These are phyloP conservation scores for Alternaria sp. DNA, from an alignment of 2,329 filamentous ascomycete species.

Conservation along the genomic window DNA sequence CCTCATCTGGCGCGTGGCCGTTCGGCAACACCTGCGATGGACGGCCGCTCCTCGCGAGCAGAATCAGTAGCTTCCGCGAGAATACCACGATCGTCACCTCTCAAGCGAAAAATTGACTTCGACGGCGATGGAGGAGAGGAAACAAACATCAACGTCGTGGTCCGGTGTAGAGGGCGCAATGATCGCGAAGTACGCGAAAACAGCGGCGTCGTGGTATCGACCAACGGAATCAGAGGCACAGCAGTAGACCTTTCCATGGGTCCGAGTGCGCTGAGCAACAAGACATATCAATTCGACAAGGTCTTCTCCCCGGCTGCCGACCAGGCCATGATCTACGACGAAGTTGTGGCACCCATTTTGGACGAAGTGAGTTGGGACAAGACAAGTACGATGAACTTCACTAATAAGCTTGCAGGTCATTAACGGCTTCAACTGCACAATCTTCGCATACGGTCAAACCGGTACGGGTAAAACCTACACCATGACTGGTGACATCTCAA, in stretches of 20 bases:
- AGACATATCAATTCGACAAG: conserved; percentile 95
- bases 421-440: conserved; percentile 94
- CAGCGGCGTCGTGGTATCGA: conserved; percentile 88
- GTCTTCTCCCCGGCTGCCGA: conserved; percentile 96
- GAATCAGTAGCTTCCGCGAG: conserved; percentile 66
- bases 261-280: conserved; percentile 90
- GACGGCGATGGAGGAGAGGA: conserved; percentile 76
- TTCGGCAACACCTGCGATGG: conserved; percentile 57
- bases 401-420: conserved; percentile 71
- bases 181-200: conserved; percentile 94
- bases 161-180: conserved; percentile 90
- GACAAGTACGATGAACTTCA: too few species aligned
- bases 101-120: conserved; percentile 87
- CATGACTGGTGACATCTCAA: conserved; percentile 97
- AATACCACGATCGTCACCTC: conserved; percentile 56
- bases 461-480: conserved; percentile 99
- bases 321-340: conserved; percentile 92
- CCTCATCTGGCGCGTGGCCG: conserved; percentile 60
- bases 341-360: conserved; percentile 90
- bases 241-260: conserved; percentile 90
- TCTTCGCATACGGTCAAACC: conserved; percentile 98
- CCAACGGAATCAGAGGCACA: conserved; percentile 87
- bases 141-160: conserved; percentile 98
- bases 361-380: conserved; percentile 73
- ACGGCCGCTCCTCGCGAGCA: conserved; percentile 72